A percentile compares a stretch with the other conserved stretches of the same genome.
These are phyloP conservation scores for Rhododendron ferrugineum DNA, from an alignment of 148 eudicot species.

Conservation along the genomic window DNA sequence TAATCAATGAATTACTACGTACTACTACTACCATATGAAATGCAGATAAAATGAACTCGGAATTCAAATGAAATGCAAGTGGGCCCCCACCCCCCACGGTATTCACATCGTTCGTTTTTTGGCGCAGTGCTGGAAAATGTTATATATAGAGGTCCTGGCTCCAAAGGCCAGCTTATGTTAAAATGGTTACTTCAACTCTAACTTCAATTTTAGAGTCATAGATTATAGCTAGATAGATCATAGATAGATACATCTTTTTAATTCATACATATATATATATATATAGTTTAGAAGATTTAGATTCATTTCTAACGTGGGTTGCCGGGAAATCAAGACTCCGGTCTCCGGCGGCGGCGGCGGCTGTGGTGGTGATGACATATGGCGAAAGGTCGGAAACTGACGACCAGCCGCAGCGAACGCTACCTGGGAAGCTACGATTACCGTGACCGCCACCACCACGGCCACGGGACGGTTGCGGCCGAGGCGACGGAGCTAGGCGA, in stretches of 20 bases:
- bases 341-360: neutral
- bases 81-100: neutral
- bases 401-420: constrained; percentile 71
- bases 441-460: constrained; percentile 3
- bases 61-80: constrained; percentile 33
- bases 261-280: neutral
- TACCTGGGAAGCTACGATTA: constrained; percentile 39
- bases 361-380: constrained; percentile 22
- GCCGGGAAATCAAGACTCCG: constrained; percentile 11
- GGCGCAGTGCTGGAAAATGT: neutral
- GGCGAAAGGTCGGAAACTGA: constrained; percentile 78
- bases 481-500: constrained; percentile 51
- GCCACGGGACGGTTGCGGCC: constrained; percentile 13
- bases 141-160: constrained; percentile 26
- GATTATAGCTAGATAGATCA: neutral
- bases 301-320: neutral
- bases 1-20: neutral
- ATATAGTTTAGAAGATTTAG: neutral
- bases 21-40: constrained; percentile 10
- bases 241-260: neutral
- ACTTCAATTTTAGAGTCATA: neutral
- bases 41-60: constrained; percentile 36
- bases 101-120: neutral
- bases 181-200: neutral
- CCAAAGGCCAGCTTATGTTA: constrained; percentile 8